Percentiles rank a stretch among this genome's conserved stretches.
Conservation (phyloP, 148 eudicot genomes). For the Rhododendron henanense region DNA sequence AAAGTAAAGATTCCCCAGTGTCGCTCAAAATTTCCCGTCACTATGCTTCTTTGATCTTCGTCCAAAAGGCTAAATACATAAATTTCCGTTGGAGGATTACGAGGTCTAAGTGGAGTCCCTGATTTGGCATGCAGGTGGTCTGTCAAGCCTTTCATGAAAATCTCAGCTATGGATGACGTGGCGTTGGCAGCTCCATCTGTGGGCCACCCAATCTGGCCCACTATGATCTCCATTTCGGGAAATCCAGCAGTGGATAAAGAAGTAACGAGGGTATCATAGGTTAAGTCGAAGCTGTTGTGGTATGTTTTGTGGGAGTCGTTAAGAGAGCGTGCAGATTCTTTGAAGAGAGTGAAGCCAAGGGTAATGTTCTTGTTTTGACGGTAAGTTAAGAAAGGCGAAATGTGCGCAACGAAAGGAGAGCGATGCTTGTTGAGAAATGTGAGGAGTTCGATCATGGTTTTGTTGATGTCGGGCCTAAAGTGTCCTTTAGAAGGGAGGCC, state of each 20-base stretch:
- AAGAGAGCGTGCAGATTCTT: slow-evolving; percentile 47
- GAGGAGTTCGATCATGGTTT: slow-evolving; percentile 72
- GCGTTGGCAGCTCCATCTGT: slow-evolving; percentile 79
- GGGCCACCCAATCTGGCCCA: slow-evolving; percentile 88
- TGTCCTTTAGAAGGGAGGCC: slow-evolving; percentile 69
- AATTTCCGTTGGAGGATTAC: slow-evolving; percentile 40
- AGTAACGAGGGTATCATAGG: slow-evolving; percentile 58
- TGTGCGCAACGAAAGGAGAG: slow-evolving; percentile 62
- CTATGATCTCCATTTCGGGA: slow-evolving; percentile 48
- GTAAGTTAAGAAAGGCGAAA: slow-evolving; percentile 66
- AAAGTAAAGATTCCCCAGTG: slow-evolving; percentile 91
- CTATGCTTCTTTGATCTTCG: slow-evolving; percentile 63
- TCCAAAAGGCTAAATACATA: slow-evolving; percentile 76
- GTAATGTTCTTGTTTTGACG: slow-evolving; percentile 59
- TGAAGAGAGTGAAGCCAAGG: slow-evolving; percentile 65
- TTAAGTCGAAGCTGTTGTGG: slow-evolving; percentile 63
- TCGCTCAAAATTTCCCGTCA: slow-evolving; percentile 58
- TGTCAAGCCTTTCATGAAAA: slow-evolving; percentile 53
- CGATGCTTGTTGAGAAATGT: slow-evolving; percentile 51
- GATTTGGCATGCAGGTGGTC: slow-evolving; percentile 43
- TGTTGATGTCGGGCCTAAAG: slow-evolving; percentile 67
- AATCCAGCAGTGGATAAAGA: slow-evolving; percentile 59
- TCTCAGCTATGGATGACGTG: slow-evolving; percentile 54
- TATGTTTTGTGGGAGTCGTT: slow-evolving; percentile 54
- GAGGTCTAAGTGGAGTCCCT: slow-evolving; percentile 73